A percentile compares a stretch with the other conserved stretches of the same genome.
These are phyloP conservation scores for Mycena alexandri DNA, from an alignment of 768 basidiomycete genomes.

Conservation along the genomic window DNA sequence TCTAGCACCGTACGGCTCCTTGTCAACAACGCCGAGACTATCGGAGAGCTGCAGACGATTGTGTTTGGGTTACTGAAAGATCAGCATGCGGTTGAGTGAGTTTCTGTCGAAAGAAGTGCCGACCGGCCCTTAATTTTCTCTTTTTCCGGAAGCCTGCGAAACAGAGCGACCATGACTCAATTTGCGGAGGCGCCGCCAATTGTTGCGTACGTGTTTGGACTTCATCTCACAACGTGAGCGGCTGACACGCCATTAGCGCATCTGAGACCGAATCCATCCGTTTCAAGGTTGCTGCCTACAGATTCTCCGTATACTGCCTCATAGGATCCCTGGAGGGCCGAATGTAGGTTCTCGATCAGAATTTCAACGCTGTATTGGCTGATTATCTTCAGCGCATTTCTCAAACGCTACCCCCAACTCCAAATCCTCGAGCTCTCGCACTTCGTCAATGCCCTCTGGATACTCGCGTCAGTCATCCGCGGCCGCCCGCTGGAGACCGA, in stretches of 20 bases:
- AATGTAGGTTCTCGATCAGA: constrained; percentile 6
- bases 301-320: constrained; percentile 28
- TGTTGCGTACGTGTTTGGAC: neutral
- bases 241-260: constrained; percentile 10
- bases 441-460: constrained; percentile 20
- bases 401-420: constrained; percentile 18
- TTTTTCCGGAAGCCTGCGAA: constrained; percentile 6
- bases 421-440: constrained; percentile 30
- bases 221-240: neutral
- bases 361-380: neutral
- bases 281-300: constrained; percentile 28
- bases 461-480: constrained; percentile 24
- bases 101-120: neutral
- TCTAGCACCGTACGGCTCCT: constrained; percentile 10
- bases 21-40: constrained; percentile 15
- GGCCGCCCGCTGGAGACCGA: constrained; percentile 22
- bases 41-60: constrained; percentile 18
- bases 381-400: constrained; percentile 16
- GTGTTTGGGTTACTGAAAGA: constrained; percentile 22
- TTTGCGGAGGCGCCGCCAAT: constrained; percentile 10
- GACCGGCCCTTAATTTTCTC: too few species aligned
- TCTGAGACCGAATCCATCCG: constrained; percentile 20
- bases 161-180: constrained; percentile 5
- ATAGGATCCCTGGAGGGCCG: constrained; percentile 4
- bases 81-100: neutral